Base-by-base conservation (phyloP, 2,329 filamentous ascomycete genomes). In the Cadophora sp. region DNA sequence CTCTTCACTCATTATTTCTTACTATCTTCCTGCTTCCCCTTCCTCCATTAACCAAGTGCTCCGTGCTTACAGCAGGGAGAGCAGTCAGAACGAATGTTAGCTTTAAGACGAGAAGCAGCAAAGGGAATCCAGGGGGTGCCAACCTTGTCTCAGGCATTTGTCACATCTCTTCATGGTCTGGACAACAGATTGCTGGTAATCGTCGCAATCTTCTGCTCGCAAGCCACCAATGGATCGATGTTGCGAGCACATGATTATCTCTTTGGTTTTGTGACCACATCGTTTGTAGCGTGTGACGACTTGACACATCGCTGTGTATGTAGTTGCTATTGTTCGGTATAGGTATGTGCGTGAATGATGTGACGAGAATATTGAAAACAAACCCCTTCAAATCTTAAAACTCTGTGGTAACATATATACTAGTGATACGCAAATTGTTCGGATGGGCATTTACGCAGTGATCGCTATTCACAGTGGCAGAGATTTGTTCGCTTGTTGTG, bases 231-330 rank as follows among this genome's bases (percentile, higher is more conserved):
- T 58, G 16, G 50, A 33, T 1, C 61, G 50, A 20, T 22, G 16
- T 20, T 47, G 50, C 5, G 43, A 8, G 24, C 61, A 63, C 18
- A 20, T 16, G 18, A 30, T 27, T 2, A 36, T 33, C 4, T 33
- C 22, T 3, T 41, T 48, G 8, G 39, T 56, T 16, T 6, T 18
- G 50, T 63, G 61, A 20, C 61, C 50, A n/a, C 61, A 63, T 7
- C 61, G 36, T 8, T 56, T 24, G 3, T 30, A 47, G 0, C 16
- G 22, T 30, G 13, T 14, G 24, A 55, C 20, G 18, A 58, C 8
- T 47, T n/a, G 36, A 6, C 61, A 63, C 50, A 63, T 62, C n/a
- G 24, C 14, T 22, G 30, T 55, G 33, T 13, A n/a, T 47, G 39
- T 59, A 20, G 8, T n/a, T 27, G 30, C 14, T 39, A 4, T n/a